Evolutionary conservation across 768 basidiomycete genomes (phyloP), one percentile per base, ranked within the genome.

Genomic region (Boletus barrowsii): DNA sequence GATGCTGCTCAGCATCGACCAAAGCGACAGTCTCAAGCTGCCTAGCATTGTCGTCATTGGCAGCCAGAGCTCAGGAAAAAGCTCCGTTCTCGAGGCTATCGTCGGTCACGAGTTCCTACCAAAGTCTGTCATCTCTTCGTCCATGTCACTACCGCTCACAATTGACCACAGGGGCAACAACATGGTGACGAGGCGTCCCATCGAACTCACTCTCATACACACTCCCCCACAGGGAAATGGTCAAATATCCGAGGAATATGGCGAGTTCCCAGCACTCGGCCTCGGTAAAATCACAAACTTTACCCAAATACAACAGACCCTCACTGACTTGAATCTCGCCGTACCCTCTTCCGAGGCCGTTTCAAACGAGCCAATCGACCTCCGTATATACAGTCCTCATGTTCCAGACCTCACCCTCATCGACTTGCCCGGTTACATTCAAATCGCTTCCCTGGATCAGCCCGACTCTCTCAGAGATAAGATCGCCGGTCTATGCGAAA

Each of bases 21-120:
- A 98, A 71, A 93, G 88, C 59, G 96, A 98, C 60, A 83, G 87
- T 8, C 79, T 99, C 61, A 98, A 94, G 64, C 76, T 99, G 18
- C 97, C 97, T 2, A 96, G 93, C 63, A 98, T 99, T 57, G 97
- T 98, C 41, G 97, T 98, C 44, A 90, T 99, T 58, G 97, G 97
- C 11, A 96, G 93, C 69, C 97, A 99, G 75, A 97, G 94, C 70
- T 95, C 93, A 3, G 97, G 97, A 11, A 99, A 99, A 78, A 98
- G 94, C 63, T 95, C 93, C 26, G 97, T 99, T 0, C 74, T 99
- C 56, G 97, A 99, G 71, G 88, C 97, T 6, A 90, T 99, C 56
- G 97, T 99, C 29, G 97, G 97, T 0, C 93, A 97, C 54, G 93
- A 98, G 70, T 99, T 99, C 68, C 75, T 99, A 35, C 97, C 97